Conservation (phyloP, 2,329 filamentous ascomycete genomes). For the Fusarium musae region DNA sequence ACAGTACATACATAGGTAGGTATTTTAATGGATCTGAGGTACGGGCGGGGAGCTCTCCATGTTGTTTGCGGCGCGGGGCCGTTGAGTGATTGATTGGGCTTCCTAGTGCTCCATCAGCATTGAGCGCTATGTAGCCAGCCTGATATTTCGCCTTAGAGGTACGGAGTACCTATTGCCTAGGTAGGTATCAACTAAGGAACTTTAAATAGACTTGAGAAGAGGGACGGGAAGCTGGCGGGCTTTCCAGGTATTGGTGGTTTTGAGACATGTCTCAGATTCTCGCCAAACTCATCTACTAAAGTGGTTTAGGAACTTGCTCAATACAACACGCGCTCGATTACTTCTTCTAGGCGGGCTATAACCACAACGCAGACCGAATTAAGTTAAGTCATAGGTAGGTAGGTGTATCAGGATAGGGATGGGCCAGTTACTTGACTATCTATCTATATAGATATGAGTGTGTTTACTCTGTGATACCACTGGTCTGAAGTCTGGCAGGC, state of each 20-base stretch:
- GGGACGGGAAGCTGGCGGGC: slow-evolving; percentile 19
- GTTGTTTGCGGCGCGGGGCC: slow-evolving; percentile 11
- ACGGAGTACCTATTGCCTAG: background rate
- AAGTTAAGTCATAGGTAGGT: background rate
- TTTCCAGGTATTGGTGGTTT: slow-evolving; percentile 26
- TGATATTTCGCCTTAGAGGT: background rate
- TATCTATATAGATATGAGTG: background rate
- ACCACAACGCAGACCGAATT: background rate
- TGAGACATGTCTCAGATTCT: slow-evolving; percentile 34
- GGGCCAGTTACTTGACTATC: background rate
- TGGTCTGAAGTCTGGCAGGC: background rate
- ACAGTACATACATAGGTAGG: background rate
- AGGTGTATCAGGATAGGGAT: background rate
- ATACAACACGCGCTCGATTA: slow-evolving; percentile 18
- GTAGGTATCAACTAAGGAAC: background rate
- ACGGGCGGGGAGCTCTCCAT: background rate
- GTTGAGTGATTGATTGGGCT: slow-evolving; percentile 28
- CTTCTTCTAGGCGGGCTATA: slow-evolving; percentile 6
- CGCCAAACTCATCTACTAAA: slow-evolving; percentile 13
- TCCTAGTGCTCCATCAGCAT: slow-evolving; percentile 14
- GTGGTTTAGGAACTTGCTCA: background rate
- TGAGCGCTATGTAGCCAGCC: background rate
- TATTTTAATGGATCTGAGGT: background rate
- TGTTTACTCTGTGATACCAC: background rate
- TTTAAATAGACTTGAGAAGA: slow-evolving; percentile 1